Conservation (phyloP, 2,329 filamentous ascomycete species). For the Blumeriella jaapii region DNA sequence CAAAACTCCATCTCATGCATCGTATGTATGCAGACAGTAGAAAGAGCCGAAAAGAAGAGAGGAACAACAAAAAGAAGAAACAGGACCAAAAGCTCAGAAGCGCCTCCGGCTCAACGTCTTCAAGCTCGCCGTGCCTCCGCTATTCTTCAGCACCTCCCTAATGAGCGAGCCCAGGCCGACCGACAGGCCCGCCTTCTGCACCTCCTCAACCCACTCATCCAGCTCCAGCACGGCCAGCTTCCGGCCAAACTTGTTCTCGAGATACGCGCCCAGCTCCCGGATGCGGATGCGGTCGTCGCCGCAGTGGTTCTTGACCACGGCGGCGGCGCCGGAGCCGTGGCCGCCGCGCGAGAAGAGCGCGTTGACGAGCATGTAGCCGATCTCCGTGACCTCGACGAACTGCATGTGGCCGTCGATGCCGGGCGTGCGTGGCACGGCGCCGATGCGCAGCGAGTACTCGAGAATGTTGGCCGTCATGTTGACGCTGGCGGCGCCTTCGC, state of each 20-base stretch:
- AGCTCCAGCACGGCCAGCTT: conserved; percentile 6
- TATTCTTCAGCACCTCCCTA: conserved; percentile 7
- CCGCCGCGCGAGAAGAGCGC: conserved; percentile 7
- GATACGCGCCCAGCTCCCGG: conserved; percentile 6
- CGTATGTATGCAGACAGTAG: background rate
- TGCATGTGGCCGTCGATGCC: conserved; percentile 10
- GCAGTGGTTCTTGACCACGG: conserved; percentile 10
- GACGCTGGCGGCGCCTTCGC: conserved; percentile 7
- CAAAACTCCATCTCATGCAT: background rate
- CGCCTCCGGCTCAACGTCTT: conserved; percentile 7
- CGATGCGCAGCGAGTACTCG: conserved; percentile 9
- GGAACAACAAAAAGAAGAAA: background rate
- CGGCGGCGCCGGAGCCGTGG: background rate
- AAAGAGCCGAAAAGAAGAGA: too few species aligned
- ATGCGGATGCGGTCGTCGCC: conserved; percentile 8
- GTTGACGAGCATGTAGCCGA: conserved; percentile 10
- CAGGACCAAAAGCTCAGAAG: background rate
- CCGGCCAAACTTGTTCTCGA: conserved; percentile 7
- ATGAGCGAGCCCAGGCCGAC: conserved; percentile 8
- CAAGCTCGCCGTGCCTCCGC: conserved; percentile 7
- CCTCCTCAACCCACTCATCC: conserved; percentile 8
- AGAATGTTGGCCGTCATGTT: conserved; percentile 12
- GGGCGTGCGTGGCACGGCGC: conserved; percentile 7
- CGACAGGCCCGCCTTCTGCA: conserved; percentile 4
- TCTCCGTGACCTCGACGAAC: conserved; percentile 10